A percentile compares a stretch with the other conserved stretches of the same genome.
Evolutionary conservation across 2,329 filamentous ascomycete genomes (phyloP).

Genomic region (Calonectria montana): DNA sequence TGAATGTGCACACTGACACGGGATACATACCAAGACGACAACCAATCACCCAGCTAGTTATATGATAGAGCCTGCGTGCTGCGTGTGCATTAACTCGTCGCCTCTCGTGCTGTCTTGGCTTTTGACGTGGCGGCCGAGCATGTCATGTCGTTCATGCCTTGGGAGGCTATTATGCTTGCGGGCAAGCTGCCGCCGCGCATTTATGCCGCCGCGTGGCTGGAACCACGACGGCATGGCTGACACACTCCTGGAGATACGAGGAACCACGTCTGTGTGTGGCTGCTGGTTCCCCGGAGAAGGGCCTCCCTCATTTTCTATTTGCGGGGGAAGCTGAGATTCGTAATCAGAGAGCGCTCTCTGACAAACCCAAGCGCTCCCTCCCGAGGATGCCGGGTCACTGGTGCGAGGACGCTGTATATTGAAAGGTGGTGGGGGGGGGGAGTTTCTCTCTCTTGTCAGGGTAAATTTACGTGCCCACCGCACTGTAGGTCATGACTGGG

Average conservation of each 20-base stretch:
- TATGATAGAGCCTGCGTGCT: background rate
- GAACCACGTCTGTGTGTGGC: background rate
- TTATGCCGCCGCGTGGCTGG: background rate
- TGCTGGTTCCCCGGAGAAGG: background rate
- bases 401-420: background rate
- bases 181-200: background rate
- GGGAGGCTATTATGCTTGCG: background rate
- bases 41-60: no score
- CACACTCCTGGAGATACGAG: background rate
- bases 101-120: background rate
- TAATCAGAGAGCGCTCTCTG: background rate
- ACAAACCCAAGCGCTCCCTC: background rate
- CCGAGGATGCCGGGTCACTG: background rate
- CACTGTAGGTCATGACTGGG: background rate
- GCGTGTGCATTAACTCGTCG: background rate
- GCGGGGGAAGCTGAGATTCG: background rate
- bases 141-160: background rate
- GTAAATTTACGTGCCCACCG: background rate
- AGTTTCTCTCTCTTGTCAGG: background rate
- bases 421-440: no score
- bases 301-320: background rate
- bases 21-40: no score
- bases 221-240: background rate
- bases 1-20: background rate
- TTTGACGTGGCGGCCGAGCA: constrained; percentile 11